Conservation (phyloP, 2,329 filamentous ascomycete species). For the Talaromyces sp. region DNA sequence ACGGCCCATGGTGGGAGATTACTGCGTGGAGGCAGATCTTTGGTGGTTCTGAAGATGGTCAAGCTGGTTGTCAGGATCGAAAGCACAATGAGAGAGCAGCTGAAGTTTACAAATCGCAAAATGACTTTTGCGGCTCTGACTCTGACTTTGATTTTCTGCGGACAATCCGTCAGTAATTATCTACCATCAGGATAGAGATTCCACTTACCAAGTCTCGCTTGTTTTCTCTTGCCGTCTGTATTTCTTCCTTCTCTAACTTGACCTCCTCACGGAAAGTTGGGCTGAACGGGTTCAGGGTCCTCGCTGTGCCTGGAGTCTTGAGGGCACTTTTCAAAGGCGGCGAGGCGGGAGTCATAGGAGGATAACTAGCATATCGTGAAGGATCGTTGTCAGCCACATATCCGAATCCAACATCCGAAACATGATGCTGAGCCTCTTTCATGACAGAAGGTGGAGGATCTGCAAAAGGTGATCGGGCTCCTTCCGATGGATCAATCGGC, state of each 20-base stretch:
- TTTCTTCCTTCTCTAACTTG: slow-evolving; percentile 77
- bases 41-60: slow-evolving; percentile 86
- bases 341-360: slow-evolving; percentile 62
- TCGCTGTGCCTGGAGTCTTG: slow-evolving; percentile 77
- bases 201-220: slow-evolving; percentile 74
- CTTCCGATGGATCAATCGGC: slow-evolving; percentile 48
- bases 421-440: slow-evolving; percentile 49
- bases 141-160: slow-evolving; percentile 81
- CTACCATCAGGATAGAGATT: not conserved
- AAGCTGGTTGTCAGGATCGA: slow-evolving; percentile 86
- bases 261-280: slow-evolving; percentile 90
- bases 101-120: slow-evolving; percentile 93
- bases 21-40: slow-evolving; percentile 66
- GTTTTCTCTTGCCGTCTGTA: slow-evolving; percentile 77
- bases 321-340: slow-evolving; percentile 87
- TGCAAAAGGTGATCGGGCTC: slow-evolving; percentile 45
- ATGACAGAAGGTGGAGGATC: slow-evolving; percentile 42
- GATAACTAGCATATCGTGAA: slow-evolving; percentile 45
- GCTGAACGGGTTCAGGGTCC: slow-evolving; percentile 74
- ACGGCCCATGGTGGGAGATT: slow-evolving; percentile 78
- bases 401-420: slow-evolving; percentile 86
- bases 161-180: not conserved
- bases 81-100: slow-evolving; percentile 90
- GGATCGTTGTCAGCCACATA: slow-evolving; percentile 64
- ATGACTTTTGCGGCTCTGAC: slow-evolving; percentile 92